Percentiles rank a stretch among this genome's conserved stretches.
Conservation (phyloP, 352 stramenopile genomes). For the Pythium guiyangense region DNA sequence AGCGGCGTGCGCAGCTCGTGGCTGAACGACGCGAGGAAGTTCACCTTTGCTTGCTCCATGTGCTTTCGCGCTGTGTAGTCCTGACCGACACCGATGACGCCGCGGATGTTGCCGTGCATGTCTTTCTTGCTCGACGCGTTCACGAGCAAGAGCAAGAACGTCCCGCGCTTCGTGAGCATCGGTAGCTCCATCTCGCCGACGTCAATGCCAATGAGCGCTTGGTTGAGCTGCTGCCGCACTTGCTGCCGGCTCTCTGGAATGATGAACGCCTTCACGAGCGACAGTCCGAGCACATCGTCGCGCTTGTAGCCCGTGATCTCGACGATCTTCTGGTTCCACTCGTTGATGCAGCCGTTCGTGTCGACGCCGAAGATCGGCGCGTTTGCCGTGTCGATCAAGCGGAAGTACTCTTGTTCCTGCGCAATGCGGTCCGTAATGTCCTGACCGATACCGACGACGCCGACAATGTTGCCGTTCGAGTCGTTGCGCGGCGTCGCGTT, state of each 20-base stretch:
- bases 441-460: slow-evolving; percentile 83
- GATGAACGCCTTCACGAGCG: slow-evolving; percentile 78
- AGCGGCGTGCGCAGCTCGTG: slow-evolving; percentile 79
- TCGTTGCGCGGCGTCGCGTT: slow-evolving; percentile 72
- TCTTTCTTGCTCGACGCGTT: slow-evolving; percentile 88
- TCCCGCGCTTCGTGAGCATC: slow-evolving; percentile 73
- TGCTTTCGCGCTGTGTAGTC: slow-evolving; percentile 89
- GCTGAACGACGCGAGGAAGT: slow-evolving; percentile 85
- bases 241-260: slow-evolving; percentile 61
- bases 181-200: slow-evolving; percentile 88
- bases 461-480: slow-evolving; percentile 72
- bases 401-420: slow-evolving; percentile 67
- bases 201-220: slow-evolving; percentile 79
- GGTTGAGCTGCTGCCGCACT: slow-evolving; percentile 69
- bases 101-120: slow-evolving; percentile 89
- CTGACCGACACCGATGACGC: slow-evolving; percentile 90
- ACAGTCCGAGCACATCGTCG: slow-evolving; percentile 57
- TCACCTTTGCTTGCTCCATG: slow-evolving; percentile 84
- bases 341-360: slow-evolving; percentile 76
- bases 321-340: slow-evolving; percentile 88
- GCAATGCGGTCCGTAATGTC: slow-evolving; percentile 76
- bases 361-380: slow-evolving; percentile 85
- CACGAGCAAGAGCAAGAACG: slow-evolving; percentile 66
- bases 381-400: slow-evolving; percentile 72
- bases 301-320: slow-evolving; percentile 83